Conservation (phyloP, 352 stramenopile species). For the Phytophthora pini region DNA sequence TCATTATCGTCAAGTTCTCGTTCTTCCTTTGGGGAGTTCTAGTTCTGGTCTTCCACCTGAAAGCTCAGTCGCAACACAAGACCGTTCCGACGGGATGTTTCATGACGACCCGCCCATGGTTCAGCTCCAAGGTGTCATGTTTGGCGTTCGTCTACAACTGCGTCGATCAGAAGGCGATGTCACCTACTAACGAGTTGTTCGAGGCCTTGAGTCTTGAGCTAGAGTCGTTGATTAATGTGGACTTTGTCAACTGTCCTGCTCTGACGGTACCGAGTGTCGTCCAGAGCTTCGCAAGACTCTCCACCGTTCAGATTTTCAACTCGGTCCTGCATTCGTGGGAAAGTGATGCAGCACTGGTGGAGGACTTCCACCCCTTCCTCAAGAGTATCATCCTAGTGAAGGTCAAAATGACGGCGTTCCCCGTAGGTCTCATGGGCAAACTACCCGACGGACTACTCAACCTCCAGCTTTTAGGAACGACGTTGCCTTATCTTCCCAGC, state of each 20-base stretch:
- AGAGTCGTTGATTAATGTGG: slow-evolving; percentile 18
- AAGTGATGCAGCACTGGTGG: slow-evolving; percentile 15
- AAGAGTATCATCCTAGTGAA: slow-evolving; percentile 27
- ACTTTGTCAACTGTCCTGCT: slow-evolving; percentile 27
- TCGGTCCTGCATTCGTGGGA: slow-evolving; percentile 25
- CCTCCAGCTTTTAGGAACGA: slow-evolving; percentile 31
- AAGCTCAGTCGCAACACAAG: slow-evolving; percentile 26
- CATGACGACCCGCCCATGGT: slow-evolving; percentile 23
- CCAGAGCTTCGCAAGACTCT: slow-evolving; percentile 17
- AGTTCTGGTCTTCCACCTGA: slow-evolving; percentile 26
- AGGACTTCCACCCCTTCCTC: slow-evolving; percentile 16
- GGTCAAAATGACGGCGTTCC: slow-evolving; percentile 20
- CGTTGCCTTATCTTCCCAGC: slow-evolving; percentile 16
- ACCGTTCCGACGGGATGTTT: slow-evolving; percentile 21
- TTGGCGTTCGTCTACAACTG: slow-evolving; percentile 31
- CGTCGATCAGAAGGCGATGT: slow-evolving; percentile 11
- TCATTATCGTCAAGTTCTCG: slow-evolving; percentile 16
- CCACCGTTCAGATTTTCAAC: slow-evolving; percentile 30
- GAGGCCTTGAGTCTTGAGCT: slow-evolving; percentile 22
- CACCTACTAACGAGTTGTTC: slow-evolving; percentile 24
- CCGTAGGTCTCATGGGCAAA: slow-evolving; percentile 19
- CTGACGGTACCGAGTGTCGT: slow-evolving; percentile 26
- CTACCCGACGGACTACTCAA: slow-evolving; percentile 21
- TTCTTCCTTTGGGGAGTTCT: slow-evolving; percentile 25
- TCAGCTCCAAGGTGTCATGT: slow-evolving; percentile 30